Evolutionary conservation across 108 stramenopile genomes (phyloP), one percentile per base, ranked within the genome.

Genomic region (Nitzschia putrida): DNA sequence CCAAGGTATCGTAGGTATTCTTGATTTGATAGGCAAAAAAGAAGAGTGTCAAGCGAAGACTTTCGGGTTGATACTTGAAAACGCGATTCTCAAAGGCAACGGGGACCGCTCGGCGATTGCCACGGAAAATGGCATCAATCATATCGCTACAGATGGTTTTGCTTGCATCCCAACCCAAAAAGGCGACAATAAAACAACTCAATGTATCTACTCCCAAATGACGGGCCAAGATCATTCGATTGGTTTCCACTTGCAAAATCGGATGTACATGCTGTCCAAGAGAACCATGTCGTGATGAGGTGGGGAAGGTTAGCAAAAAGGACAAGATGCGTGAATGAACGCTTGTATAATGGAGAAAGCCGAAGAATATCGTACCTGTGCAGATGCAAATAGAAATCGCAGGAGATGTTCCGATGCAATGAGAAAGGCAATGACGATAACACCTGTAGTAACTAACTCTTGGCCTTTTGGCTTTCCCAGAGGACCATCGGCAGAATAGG

Each of bases 1-100:
- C 66, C 23, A 92, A 77, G 12, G 83, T 82, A 76, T 95, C 94
- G 61, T 80, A 83, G 57, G 89, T 69, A 56, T 95, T 95, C 72
- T 95, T 95, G 41, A 89, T 53, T 68, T 95, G 94, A 75, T 91
- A 94, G 12, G 77, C 80, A 34, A 91, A 79, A 68, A 91, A 94
- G 47, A 89, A 79, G 7, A 83, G 29, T 7, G 63, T 24, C 10
- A 94, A 42, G 2, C 83, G 82, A 10, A 82, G 72, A 20, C 64
- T 67, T 71, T 73, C 82, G 5, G 89, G 89, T 47, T 86, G 79
- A 53, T 85, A 88, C 10, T 76, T 65, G 53, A 83, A 92, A 18
- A 90, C 52, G 38, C 88, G 80, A 13, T 74, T 50, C 47, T 85
- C 85, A 66, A 64, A 84, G 9, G 60, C 83, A 2, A 68, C 66